Evolutionary conservation across 768 basidiomycete species (phyloP), one percentile per base, ranked within the genome.

Genomic region (Lactarius vividus): DNA sequence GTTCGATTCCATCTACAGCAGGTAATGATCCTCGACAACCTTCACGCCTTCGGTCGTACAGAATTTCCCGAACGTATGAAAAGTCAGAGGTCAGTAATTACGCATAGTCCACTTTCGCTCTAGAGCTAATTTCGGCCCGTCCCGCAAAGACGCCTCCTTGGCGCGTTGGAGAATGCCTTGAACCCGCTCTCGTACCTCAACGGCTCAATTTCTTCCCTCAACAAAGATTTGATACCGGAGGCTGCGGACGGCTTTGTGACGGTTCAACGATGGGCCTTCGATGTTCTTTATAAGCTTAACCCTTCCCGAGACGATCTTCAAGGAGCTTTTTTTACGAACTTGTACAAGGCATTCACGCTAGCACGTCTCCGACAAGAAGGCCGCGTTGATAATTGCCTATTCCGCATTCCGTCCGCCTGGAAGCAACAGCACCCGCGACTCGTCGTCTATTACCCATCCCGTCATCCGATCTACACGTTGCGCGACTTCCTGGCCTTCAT

Each of bases 1-100:
- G 72, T 85, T 6, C 73, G 79, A 4, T 71, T 83, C 39, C 79
- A 83, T 68, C 64, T 87, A 0, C 79, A 80, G 56, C 83, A 85
- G 57, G 79, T 87, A 3, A 68, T 77, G 56, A 82, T 86, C 18
- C 76, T 81, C 54, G 78, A 83, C 29, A 69, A 69, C 10, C 66
- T 78, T 2, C 65, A 73, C 60, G 52, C 49, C 31, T 53, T 54
- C 35, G 35, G 42, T 29, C 26, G 11, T 31, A n/a, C 13, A 15
- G 52, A 42, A 15, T 63, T 59, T 6, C 40, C 33, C 33, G 6
- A 1, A n/a, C 65, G 65, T 15, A 23, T 66, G 23, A n/a, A 13
- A 20, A 55, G 10, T 8, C 65, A 66, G 35, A 66, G 65, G 65
- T 66, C 20, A 63, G 57, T 11, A 55, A 33, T 3, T 8, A 26